phyloP scores from a whole-genome alignment of 108 stramenopile species.

The Fragilariopsis cylindrus region DNA sequence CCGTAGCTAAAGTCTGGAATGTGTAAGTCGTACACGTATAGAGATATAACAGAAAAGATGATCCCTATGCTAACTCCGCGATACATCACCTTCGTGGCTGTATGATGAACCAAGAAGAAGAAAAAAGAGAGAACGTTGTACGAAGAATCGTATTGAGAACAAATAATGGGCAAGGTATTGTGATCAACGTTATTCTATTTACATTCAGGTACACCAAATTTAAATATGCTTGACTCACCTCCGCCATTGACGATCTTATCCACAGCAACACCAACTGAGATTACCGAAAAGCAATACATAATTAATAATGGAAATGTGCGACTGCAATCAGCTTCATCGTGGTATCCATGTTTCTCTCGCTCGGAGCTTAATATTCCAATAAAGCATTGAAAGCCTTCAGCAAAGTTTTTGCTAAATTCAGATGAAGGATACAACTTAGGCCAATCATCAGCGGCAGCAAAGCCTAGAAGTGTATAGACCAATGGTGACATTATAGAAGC shows the following conservation, averaged over 20 bases:
- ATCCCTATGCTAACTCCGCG: slow-evolving; percentile 83
- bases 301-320: slow-evolving; percentile 53
- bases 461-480: slow-evolving; percentile 70
- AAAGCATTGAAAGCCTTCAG: slow-evolving; percentile 74
- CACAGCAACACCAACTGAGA: slow-evolving; percentile 76
- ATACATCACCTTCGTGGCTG: slow-evolving; percentile 74
- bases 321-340: slow-evolving; percentile 64
- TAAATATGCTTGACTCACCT: slow-evolving; percentile 16
- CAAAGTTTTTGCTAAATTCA: slow-evolving; percentile 67
- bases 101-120: slow-evolving; percentile 1
- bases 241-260: slow-evolving; percentile 75
- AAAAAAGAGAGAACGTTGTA: background rate
- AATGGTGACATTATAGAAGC: slow-evolving; percentile 79
- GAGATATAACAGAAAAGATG: slow-evolving; percentile 60
- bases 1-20: slow-evolving; percentile 76
- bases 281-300: slow-evolving; percentile 67
- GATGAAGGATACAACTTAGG: slow-evolving; percentile 64
- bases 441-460: slow-evolving; percentile 65
- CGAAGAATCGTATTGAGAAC: background rate
- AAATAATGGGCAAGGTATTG: background rate
- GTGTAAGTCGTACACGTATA: slow-evolving; percentile 72
- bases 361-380: slow-evolving; percentile 64
- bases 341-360: slow-evolving; percentile 35
- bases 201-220: slow-evolving; percentile 1
- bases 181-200: background rate